Conservation (phyloP, 805 yeast genomes). For the Candida broadrunensis region DNA sequence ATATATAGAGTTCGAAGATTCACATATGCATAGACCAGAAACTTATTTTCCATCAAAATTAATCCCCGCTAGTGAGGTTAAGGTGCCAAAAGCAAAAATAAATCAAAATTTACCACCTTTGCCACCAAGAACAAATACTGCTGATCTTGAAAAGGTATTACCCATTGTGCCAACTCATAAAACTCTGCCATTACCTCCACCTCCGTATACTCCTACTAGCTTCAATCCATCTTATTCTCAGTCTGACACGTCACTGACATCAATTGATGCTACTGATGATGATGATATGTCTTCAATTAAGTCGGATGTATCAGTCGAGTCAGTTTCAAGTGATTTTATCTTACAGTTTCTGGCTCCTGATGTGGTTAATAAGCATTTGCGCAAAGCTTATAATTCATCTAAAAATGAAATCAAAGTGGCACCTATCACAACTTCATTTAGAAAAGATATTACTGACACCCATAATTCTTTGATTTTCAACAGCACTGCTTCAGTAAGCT, state of each 20-base stretch:
- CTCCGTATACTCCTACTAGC: background rate
- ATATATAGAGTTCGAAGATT: constrained; percentile 24
- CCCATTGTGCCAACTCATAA: constrained; percentile 5
- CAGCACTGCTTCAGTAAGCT: constrained; percentile 18
- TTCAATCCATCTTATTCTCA: constrained; percentile 1
- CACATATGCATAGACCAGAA: constrained; percentile 19
- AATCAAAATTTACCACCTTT: constrained; percentile 17
- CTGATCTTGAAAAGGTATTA: constrained; percentile 4
- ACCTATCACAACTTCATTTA: constrained; percentile 20
- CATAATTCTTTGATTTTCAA: constrained; percentile 7
- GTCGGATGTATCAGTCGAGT: constrained; percentile 5
- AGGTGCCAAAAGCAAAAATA: constrained; percentile 7
- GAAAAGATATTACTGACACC: constrained; percentile 2
- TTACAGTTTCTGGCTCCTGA: constrained; percentile 14
- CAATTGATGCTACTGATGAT: constrained; percentile 7
- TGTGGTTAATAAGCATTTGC: constrained; percentile 15
- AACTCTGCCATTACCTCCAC: constrained; percentile 2
- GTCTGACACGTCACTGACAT: constrained; percentile 3
- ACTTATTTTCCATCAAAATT: constrained; percentile 25
- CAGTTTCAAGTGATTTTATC: constrained; percentile 14
- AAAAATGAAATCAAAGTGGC: constrained; percentile 32
- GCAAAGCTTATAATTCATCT: constrained; percentile 26
- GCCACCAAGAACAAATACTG: constrained; percentile 29
- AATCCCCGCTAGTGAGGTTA: constrained; percentile 10
- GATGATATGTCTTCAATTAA: constrained; percentile 5